Conservation (phyloP, 2,329 filamentous ascomycete species). For the Exserohilum rostratum region DNA sequence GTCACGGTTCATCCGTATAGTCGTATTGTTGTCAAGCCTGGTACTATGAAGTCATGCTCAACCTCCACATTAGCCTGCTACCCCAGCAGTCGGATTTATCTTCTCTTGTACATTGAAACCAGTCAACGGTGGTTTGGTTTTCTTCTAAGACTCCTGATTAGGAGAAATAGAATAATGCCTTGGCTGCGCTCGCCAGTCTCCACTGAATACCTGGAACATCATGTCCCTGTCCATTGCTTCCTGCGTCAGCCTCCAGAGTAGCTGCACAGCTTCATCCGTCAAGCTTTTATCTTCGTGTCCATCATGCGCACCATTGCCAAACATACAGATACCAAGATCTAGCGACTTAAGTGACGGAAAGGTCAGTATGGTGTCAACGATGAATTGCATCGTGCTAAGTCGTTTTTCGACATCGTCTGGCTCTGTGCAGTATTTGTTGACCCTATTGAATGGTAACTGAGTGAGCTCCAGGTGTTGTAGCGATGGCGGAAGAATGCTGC, state of each 20-base stretch:
- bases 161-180: too few species aligned
- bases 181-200: too few species aligned
- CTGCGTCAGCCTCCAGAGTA: background rate
- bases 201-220: background rate
- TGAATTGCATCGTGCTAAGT: background rate
- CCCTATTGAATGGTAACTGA: background rate
- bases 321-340: background rate
- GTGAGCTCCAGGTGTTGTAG: background rate
- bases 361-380: background rate
- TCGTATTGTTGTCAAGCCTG: too few species aligned
- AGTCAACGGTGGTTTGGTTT: too few species aligned
- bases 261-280: background rate
- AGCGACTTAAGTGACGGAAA: background rate
- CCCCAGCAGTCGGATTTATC: too few species aligned
- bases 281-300: background rate
- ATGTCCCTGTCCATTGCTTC: background rate
- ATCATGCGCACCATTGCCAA: background rate
- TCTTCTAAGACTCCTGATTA: too few species aligned
- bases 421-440: background rate
- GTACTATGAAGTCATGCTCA: too few species aligned
- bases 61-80: too few species aligned
- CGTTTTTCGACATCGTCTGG: background rate
- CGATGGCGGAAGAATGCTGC: background rate
- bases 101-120: too few species aligned
- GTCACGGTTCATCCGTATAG: too few species aligned